Evolutionary conservation across 179 eudicot genomes (phyloP).

Genomic region (Gypsophila paniculata): DNA sequence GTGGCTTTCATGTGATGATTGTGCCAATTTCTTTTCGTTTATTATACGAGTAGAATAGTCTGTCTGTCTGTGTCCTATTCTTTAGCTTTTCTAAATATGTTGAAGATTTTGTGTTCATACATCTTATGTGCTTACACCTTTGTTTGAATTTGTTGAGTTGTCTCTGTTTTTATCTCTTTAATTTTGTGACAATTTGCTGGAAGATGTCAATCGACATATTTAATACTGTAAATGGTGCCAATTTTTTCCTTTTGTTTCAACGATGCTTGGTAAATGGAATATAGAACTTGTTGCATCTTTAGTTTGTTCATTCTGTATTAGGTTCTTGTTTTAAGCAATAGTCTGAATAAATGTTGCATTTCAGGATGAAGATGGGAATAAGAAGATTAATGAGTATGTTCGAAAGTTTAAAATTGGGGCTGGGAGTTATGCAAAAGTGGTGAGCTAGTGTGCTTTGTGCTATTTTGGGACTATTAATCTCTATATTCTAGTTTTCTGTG

Average conservation of each 20-base stretch:
- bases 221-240: background rate
- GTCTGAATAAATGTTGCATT: slow-evolving; percentile 7
- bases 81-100: background rate
- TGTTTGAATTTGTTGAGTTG: background rate
- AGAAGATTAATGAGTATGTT: slow-evolving; percentile 77
- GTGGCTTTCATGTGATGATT: background rate
- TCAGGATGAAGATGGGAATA: slow-evolving; percentile 79
- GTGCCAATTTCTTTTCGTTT: background rate
- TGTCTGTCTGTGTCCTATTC: background rate
- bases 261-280: background rate
- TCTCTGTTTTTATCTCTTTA: background rate
- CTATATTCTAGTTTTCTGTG: slow-evolving; percentile 2
- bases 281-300: background rate
- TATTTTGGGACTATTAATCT: slow-evolving; percentile 11
- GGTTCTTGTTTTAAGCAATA: background rate
- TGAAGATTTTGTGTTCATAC: background rate
- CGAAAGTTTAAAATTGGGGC: slow-evolving; percentile 78
- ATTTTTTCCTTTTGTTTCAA: background rate
- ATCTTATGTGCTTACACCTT: background rate
- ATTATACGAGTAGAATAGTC: background rate
- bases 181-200: background rate
- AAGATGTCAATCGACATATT: background rate
- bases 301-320: background rate
- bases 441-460: slow-evolving; percentile 28
- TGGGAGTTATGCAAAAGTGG: slow-evolving; percentile 98